Base-by-base conservation (phyloP, 345 rosid species). In the Nephelium lappaceum region DNA sequence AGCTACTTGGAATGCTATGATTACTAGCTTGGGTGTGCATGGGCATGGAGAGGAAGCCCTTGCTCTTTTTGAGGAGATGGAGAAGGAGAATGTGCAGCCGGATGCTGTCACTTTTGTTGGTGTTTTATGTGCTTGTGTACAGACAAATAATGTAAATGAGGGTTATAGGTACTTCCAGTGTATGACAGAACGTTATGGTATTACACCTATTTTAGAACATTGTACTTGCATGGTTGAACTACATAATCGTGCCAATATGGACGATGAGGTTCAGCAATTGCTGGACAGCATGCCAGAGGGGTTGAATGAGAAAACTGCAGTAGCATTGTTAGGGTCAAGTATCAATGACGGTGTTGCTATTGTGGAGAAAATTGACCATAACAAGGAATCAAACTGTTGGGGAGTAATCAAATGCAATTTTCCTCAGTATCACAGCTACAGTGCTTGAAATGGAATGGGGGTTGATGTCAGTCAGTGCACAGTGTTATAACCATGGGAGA, bases 1-100 rank as follows among this genome's bases (percentile, higher is more conserved):
- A 80, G 94, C 93, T 19, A 87, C 94, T 25, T 90, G 97, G 95
- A 93, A 90, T 69, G 69, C 95, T 4, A 93, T 93, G 97, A 91
- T 93, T 60, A 87, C 94, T 72, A 89, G 95, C 81, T 88, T 89
- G 80, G 97, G 95, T 1, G 93, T 93, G 73, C 95, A 93, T 75
- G 97, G 97, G 3, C 82, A n/a, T 76, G 93, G 91, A 9, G 87
- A 81, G 23, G 92, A 89, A 81, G 95, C 94, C 69, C 84, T 91
- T 53, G 81, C 83, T 58, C 82, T 91, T 67, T 93, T 91, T 81
- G 85, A 70, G 15, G 69, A 84, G 81, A 90, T 91, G 97, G 89
- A 81, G 81, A 85, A 73, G 79, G 82, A 64, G 55, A 79, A 67
- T 11, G 75, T 83, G 5, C 78, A 65, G 74, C 94, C 95, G 11